Percentiles rank a stretch among this genome's conserved stretches.
phyloP scores from a whole-genome alignment of 2,329 filamentous ascomycete species.

The Apiospora phragmitis region DNA sequence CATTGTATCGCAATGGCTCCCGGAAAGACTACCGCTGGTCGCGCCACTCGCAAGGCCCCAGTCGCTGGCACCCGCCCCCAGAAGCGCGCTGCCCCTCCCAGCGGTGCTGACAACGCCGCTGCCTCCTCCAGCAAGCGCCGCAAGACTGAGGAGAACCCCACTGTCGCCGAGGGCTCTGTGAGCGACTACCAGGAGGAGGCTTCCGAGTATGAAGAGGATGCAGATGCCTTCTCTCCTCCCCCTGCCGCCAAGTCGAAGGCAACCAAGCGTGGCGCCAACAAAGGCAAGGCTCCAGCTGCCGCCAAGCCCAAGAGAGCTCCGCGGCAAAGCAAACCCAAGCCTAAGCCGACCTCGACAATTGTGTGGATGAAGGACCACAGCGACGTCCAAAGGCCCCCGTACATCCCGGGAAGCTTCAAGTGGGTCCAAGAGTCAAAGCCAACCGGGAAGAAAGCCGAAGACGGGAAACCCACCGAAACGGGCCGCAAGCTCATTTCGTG shows the following conservation, averaged over 20 bases:
- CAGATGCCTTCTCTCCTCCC: not conserved
- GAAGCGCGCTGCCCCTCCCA: not conserved
- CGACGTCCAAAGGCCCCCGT: not conserved
- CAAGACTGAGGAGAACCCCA: not conserved
- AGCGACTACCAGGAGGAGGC: not conserved
- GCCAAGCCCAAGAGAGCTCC: no score
- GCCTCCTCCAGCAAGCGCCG: not conserved
- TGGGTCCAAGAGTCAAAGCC: no score
- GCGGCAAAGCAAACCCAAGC: not conserved
- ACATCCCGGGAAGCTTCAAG: not conserved
- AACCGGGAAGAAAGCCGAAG: no score
- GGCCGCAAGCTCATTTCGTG: not conserved
- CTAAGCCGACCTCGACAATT: no score
- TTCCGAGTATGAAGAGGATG: not conserved
- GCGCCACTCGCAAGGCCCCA: not conserved
- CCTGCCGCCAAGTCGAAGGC: not conserved
- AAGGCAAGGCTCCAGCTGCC: not conserved
- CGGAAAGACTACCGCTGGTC: not conserved
- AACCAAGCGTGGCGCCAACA: not conserved
- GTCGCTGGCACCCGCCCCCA: not conserved
- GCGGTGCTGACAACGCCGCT: not conserved
- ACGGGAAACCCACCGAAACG: no score
- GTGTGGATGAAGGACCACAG: not conserved
- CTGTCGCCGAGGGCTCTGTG: not conserved
- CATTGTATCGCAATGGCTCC: not conserved